Evolutionary conservation across 768 basidiomycete species (phyloP), one percentile per base, ranked within the genome.

Genomic region (Tremella fuciformis): DNA sequence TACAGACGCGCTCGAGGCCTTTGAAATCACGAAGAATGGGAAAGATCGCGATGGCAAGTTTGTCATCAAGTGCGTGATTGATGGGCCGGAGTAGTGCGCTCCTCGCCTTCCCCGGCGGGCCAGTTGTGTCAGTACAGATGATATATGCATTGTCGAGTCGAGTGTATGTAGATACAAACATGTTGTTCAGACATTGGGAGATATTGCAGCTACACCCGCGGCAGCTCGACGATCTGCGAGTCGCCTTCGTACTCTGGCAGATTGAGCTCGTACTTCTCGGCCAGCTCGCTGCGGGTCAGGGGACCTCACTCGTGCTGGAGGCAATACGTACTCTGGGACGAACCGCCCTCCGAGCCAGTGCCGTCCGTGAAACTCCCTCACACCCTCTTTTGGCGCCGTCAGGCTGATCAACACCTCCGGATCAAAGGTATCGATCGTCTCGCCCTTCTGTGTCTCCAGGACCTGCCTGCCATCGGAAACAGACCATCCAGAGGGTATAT

Each of bases 401-500:
- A 99, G 79, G 69, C 89, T 93, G 58, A 99, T 78, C 44, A 99
- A 78, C 7, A 89, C 88, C 55, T 88, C 84, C 0, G 94, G 88
- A 16, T 83, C 77, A 50, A 97, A 78, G 0, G 83, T 88, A 38
- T 72, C 63, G 38, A 76, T 67, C 1, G 52, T 55, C 44, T 70
- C 56, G 13, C 61, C 57, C 8, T 63, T 50, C 55, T 64, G 42
- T 11, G 69, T 69, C 18, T 60, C 59, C 3, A 79, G 58, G 25
- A 62, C 58, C 48, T 76, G 69, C 24, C 66, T 64, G n/a, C 94
- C 94, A 19, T 81, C 78, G 66, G 93, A 89, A 21, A 98, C 91
- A 69, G 92, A 85, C 96, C 96, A 99, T 8, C 93, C 96, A 0
- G 88, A 90, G 0, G 96, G 96, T 49, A 99, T 91, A 76, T 99